Base-by-base conservation (phyloP, 768 basidiomycete species). In the Calocybe cyanea region DNA sequence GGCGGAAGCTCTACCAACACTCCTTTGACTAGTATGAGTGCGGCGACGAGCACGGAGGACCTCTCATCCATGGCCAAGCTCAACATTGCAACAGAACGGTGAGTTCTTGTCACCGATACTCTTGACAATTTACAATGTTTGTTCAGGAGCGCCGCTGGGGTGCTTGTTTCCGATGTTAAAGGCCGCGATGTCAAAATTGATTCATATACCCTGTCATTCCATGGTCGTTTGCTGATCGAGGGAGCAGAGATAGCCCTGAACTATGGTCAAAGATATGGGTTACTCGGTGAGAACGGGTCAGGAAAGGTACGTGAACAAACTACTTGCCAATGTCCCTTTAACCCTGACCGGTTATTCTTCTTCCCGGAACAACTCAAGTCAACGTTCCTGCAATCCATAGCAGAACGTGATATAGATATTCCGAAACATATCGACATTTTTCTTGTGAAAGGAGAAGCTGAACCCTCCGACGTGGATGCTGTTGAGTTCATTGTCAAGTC, bases 161-260 rank as follows among this genome's bases (percentile, higher is more conserved):
- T 97, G 15, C 77, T 98, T 20, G 85, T 92, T 36, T 96, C 93
- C 13, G 96, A 99, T 67, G 64, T 76, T 36, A 93, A 97, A 66
- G 80, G 85, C 40, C 85, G 96, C 45, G 96, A 99, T 72, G 87
- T 99, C 78, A 97, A 97, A 72, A 94, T 98, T 57, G 92, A 96
- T 60, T 77, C 84, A 18, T 99, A 83, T 65, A 96, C 94, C 0
- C 79, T 99, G 28, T 96, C 93, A 2, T 99, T 98, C 79, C 96
- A 99, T 58, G 96, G 96, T 18, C 80, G 96, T 38, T 72, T 95
- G 21, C 76, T 89, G 50, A 75, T 89, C 46, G 82, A 84, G 48
- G 65, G 65, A 20, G 80, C 79, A 6, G 76, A 81, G 63, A 73
- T 85, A 41, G 66, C 81, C 7, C 77, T 86, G 48, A 83, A 84